Base-by-base conservation (phyloP, 2,329 filamentous ascomycete species). In the Diaporthe citriasiana region DNA sequence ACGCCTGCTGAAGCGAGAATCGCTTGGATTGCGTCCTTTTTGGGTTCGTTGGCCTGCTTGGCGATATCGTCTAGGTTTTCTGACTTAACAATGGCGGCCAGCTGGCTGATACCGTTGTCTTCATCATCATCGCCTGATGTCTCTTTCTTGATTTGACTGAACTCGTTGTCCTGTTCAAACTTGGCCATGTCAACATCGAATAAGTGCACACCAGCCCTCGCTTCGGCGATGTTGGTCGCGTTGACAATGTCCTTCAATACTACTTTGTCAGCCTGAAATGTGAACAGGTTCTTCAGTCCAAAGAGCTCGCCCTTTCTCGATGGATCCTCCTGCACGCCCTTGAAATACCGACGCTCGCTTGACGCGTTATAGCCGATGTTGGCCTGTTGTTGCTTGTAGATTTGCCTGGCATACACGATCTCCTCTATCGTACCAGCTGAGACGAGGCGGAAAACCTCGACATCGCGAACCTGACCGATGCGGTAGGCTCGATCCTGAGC, bases 341-440 rank as follows among this genome's bases (percentile, higher is more conserved):
- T 95, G 85, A 99, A 99, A 82, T 99, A 99, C 1, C 97, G 91
- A 4, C 97, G 92, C 82, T 99, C 97, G 7, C 92, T 93, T 0
- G 94, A 97, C 0, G 97, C 97, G 45, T 93, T 97, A 83, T 99
- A 98, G 0, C 94, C 97, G 74, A 99, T 98, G 79, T 98, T 98
- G 35, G 97, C 96, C 84, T 98, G 97, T 80, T 99, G 97, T 81
- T 99, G 97, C 82, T 99, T 99, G 88, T 99, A 99, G 51, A 99
- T 97, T 79, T 99, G 97, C 9, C 97, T 90, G 0, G 96, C 97
- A 79, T 99, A 99, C 10, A 98, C 95, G 71, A 98, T 97, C 82
- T 99, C 97, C 81, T 99, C 97, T 22, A 99, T 95, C 0, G 97
- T 98, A 0, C 97, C 97, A 1, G 94, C 92, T 2, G 94, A 96